Evolutionary conservation across 257 asterid species (phyloP), one percentile per base, ranked within the genome.

Genomic region (Jaltomata sinuosa): DNA sequence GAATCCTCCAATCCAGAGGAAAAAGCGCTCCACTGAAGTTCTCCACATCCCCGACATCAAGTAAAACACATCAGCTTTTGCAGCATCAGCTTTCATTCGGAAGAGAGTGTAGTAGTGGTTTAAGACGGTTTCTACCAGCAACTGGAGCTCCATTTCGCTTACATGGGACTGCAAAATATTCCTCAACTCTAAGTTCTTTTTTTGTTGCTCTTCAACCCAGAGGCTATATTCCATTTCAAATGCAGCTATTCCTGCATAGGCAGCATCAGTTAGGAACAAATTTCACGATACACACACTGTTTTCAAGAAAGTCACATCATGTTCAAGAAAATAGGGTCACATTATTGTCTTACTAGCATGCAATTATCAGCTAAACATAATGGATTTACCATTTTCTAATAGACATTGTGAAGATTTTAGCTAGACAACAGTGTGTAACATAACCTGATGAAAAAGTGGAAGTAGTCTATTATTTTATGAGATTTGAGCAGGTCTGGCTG

Each of bases 1-100:
- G 84, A 94, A 95, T 18, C 99, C 99, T 74, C 99, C 99, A 54
- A 97, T 94, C 99, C 99, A 97, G 1, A 94, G 93, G 88, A 97
- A 93, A 80, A 95, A 92, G 2, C 97, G 94, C 90, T 97, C 99
- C 34, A 93, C 95, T 0, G 98, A 87, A 69, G 98, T 91, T 87
- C 89, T 89, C 98, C 98, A 97, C 85, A 89, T 85, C 40, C 99
- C 99, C 4, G 94, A 95, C 8, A 90, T 92, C 80, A 95, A 83
- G 89, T 94, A 94, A 91, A 97, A 95, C 14, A 97, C 98, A 68
- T 97, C 99, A 1, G 88, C 91, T 82, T 91, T 90, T 19, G 99
- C 97, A 0, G 97, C 99, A 5, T 91, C 94, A 61, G 87, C 85
- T 84, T 97, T 97, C 93, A 97, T 85, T 32, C 91, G 91, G 81